These are phyloP conservation scores for Populus hybrid DNA, from an alignment of 441 rosid genomes.

Conservation along the genomic window DNA sequence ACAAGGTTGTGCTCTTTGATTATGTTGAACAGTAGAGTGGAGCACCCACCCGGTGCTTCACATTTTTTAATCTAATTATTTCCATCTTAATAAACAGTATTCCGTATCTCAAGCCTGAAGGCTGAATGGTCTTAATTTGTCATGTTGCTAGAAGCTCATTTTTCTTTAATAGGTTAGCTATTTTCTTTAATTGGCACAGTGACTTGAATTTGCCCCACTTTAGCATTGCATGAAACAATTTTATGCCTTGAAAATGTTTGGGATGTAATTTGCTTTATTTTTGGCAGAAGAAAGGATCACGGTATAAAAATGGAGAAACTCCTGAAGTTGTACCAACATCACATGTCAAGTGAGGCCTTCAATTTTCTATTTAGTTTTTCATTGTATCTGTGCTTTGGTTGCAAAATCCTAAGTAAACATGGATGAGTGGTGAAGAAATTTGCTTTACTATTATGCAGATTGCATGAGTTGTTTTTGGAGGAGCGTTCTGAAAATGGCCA, in stretches of 20 bases:
- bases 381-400: constrained; percentile 4
- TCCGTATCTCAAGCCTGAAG: neutral
- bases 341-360: constrained; percentile 78
- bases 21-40: neutral
- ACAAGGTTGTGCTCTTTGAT: neutral
- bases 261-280: constrained; percentile 16
- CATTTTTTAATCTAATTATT: constrained; percentile 2
- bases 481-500: constrained; percentile 69
- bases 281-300: constrained; percentile 79
- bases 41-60: neutral
- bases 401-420: constrained; percentile 5
- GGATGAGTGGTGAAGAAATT: constrained; percentile 28
- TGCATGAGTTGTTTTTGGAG: constrained; percentile 90
- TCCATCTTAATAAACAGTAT: neutral
- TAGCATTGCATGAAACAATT: neutral
- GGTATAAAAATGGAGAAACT: constrained; percentile 81
- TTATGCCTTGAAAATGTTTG: constrained; percentile 5
- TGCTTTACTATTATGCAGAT: constrained; percentile 53
- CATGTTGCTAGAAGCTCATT: neutral
- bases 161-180: neutral
- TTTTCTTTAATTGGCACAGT: neutral
- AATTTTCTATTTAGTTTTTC: constrained; percentile 6
- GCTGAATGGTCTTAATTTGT: neutral
- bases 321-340: constrained; percentile 60
- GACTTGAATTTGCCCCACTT: neutral